phyloP scores from a whole-genome alignment of 768 basidiomycete genomes.

The Kwoniella botswanensis region DNA sequence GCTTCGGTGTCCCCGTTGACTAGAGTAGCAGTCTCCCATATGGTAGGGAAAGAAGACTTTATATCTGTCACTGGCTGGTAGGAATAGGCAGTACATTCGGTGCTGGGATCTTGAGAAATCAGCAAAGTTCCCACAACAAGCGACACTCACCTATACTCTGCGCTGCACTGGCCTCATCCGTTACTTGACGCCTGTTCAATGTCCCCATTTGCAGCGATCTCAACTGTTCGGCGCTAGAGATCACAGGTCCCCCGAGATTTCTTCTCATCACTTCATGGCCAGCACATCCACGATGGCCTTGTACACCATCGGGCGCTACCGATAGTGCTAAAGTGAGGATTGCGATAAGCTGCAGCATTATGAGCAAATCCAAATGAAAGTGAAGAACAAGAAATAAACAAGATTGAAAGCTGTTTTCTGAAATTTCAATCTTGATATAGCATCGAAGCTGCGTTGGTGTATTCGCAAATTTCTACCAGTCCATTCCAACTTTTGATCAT shows the following conservation, averaged over 20 bases:
- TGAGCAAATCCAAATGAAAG: background rate
- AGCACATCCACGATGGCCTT: constrained; percentile 42
- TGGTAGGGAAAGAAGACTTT: constrained; percentile 47
- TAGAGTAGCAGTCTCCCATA: constrained; percentile 52
- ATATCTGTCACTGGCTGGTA: constrained; percentile 44
- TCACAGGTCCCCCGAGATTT: constrained; percentile 39
- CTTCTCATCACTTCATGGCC: constrained; percentile 40
- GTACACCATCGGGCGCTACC: background rate
- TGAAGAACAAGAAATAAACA: background rate
- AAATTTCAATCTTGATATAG: background rate
- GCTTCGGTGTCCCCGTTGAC: constrained; percentile 55
- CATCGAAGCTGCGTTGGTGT: background rate
- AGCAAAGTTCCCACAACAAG: background rate
- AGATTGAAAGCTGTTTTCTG: background rate
- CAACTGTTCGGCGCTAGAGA: constrained; percentile 10
- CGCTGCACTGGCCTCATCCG: constrained; percentile 38
- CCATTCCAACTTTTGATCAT: background rate
- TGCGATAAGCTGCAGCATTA: constrained; percentile 1
- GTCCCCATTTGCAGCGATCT: background rate
- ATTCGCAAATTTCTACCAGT: background rate
- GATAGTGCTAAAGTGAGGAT: background rate
- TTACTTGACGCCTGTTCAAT: constrained; percentile 15
- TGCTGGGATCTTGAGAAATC: constrained; percentile 32
- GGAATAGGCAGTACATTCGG: constrained; percentile 55
- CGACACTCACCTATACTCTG: constrained; percentile 32